Evolutionary conservation across 331 rosid genomes (phyloP).

Genomic region (Erythrophleum ivorense): DNA sequence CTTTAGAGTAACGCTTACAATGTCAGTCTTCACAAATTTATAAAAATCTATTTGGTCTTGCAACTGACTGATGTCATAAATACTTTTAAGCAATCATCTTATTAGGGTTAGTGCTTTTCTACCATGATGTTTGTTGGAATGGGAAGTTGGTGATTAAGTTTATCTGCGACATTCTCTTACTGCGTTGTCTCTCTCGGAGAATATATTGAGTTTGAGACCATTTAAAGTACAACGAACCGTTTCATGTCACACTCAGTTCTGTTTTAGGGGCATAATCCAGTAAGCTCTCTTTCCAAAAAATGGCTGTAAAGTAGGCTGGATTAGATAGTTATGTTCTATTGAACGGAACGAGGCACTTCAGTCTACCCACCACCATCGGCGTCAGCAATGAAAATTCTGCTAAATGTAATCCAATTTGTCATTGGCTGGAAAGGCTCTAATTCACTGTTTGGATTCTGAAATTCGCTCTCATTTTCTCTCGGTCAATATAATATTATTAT

Average conservation of each 20-base stretch:
- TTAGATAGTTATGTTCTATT: background rate
- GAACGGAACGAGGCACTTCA: background rate
- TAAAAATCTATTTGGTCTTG: conserved; percentile 5
- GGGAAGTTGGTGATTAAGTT: background rate
- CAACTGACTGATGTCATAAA: background rate
- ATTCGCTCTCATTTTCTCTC: too few species aligned
- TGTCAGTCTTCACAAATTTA: conserved; percentile 22
- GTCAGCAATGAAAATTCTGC: background rate
- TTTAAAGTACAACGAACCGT: background rate
- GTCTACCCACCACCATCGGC: background rate
- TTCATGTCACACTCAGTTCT: too few species aligned
- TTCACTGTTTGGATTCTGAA: background rate
- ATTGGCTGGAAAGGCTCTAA: background rate
- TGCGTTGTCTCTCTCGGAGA: background rate
- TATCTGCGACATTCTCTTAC: background rate
- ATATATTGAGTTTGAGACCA: background rate
- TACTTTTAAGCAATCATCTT: background rate
- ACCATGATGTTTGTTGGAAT: background rate
- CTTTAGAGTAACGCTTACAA: conserved; percentile 15
- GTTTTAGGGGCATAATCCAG: background rate
- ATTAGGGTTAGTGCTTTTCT: background rate
- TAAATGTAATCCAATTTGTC: background rate
- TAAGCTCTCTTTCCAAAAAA: background rate
- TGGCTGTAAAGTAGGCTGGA: background rate
- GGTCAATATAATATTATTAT: too few species aligned